Evolutionary conservation across 345 rosid species (phyloP).

Genomic region (Stellera chamaejasme): DNA sequence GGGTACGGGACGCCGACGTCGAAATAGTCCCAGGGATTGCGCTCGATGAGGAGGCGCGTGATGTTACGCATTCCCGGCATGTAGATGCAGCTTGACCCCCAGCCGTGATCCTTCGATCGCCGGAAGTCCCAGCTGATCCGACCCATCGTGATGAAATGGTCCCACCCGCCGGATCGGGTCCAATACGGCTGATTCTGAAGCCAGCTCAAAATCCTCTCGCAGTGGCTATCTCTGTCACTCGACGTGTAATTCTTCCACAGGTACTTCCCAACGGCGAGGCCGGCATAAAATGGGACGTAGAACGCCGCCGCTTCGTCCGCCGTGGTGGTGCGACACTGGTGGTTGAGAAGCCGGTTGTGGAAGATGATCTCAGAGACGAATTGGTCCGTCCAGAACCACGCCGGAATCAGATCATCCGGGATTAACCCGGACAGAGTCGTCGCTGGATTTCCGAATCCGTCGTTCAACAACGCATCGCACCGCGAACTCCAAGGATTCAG

Average conservation of each 20-base stretch:
- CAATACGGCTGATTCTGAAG: constrained; percentile 54
- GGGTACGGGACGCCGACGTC: constrained; percentile 96
- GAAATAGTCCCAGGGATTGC: constrained; percentile 97
- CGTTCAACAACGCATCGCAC: constrained; percentile 60
- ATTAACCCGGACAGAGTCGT: constrained; percentile 37
- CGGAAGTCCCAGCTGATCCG: constrained; percentile 99
- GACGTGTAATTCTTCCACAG: constrained; percentile 55
- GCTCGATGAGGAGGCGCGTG: constrained; percentile 88
- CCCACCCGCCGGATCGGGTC: constrained; percentile 76
- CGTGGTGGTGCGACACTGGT: constrained; percentile 62
- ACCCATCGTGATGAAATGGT: constrained; percentile 91
- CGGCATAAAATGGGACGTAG: constrained; percentile 88
- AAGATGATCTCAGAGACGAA: constrained; percentile 75
- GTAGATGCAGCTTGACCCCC: constrained; percentile 94
- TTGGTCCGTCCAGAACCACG: constrained; percentile 96
- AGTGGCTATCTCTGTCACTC: constrained; percentile 66
- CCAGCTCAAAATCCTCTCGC: constrained; percentile 62
- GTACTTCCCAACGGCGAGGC: constrained; percentile 82
- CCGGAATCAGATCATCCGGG: constrained; percentile 54
- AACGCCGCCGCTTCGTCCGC: constrained; percentile 69
- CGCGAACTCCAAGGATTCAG: constrained; percentile 89
- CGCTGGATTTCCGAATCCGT: constrained; percentile 65
- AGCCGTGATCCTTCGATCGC: constrained; percentile 55
- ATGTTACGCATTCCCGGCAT: constrained; percentile 76
- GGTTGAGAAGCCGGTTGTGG: constrained; percentile 68